A percentile compares a stretch with the other conserved stretches of the same genome.
These are phyloP conservation scores for Passiflora organensis DNA, from an alignment of 345 rosid genomes.

Conservation along the genomic window DNA sequence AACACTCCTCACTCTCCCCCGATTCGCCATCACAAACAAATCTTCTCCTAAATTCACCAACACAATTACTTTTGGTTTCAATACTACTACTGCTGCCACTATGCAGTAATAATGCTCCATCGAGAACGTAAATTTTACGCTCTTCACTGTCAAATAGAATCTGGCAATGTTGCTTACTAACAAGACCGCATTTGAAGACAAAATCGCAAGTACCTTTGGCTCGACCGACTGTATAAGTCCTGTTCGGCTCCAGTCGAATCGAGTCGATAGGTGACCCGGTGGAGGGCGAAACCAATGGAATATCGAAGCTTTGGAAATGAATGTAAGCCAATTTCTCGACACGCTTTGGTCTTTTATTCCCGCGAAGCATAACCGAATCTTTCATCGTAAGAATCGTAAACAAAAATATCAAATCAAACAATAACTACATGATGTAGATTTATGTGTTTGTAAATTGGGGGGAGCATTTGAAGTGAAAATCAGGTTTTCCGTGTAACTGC, in stretches of 20 bases:
- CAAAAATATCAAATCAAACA: no score
- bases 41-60: constrained; percentile 43
- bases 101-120: constrained; percentile 36
- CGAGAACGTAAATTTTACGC: constrained; percentile 49
- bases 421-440: no score
- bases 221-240: constrained; percentile 61
- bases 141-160: constrained; percentile 46
- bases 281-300: constrained; percentile 46
- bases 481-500: no score
- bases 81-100: constrained; percentile 6
- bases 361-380: constrained; percentile 8
- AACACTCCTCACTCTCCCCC: constrained; percentile 21
- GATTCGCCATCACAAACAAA: constrained; percentile 23
- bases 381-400: no score
- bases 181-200: constrained; percentile 31
- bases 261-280: constrained; percentile 36
- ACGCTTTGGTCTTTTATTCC: constrained; percentile 24
- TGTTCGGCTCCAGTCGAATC: constrained; percentile 42
- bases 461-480: no score
- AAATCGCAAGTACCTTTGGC: constrained; percentile 40
- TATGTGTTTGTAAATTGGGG: no score
- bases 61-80: not conserved
- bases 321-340: constrained; percentile 37
- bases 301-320: constrained; percentile 36
- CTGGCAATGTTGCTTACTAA: constrained; percentile 76